These are phyloP conservation scores for Ceriops decandra DNA, from an alignment of 345 rosid species.

Conservation along the genomic window DNA sequence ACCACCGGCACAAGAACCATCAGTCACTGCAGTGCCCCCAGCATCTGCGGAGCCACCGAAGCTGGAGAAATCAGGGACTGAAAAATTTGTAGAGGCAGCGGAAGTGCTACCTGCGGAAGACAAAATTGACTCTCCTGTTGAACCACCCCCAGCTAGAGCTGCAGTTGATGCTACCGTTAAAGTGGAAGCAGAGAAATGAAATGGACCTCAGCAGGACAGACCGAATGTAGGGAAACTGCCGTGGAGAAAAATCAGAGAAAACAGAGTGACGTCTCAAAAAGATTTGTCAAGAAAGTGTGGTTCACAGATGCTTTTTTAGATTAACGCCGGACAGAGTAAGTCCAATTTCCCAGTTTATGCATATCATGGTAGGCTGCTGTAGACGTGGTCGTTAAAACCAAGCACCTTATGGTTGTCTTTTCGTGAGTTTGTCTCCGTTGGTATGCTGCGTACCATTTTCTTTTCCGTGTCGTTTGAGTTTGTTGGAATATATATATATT, in stretches of 20 bases:
- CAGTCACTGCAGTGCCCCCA: not conserved
- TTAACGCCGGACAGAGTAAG: too few species aligned
- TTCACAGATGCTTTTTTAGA: too few species aligned
- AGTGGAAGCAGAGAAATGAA: not conserved
- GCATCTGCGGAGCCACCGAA: not conserved
- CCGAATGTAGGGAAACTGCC: not conserved
- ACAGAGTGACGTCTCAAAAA: not conserved
- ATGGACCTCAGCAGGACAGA: not conserved
- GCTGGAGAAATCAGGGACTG: conserved; percentile 5
- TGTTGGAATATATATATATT: too few species aligned
- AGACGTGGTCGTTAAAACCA: too few species aligned
- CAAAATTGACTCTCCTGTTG: not conserved
- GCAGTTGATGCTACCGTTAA: not conserved
- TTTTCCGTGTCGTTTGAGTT: too few species aligned
- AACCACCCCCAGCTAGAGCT: not conserved
- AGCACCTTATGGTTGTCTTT: too few species aligned
- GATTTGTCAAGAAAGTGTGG: not conserved
- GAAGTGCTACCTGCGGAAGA: not conserved
- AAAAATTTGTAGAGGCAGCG: conserved; percentile 3
- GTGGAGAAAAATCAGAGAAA: not conserved
- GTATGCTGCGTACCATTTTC: too few species aligned
- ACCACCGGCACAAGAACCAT: not conserved
- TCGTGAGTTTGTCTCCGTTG: too few species aligned
- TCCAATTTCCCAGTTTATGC: too few species aligned
- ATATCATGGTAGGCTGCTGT: too few species aligned